Evolutionary conservation across 176 grass and related monocot species (phyloP).

Genomic region (Phyllostachys edulis): DNA sequence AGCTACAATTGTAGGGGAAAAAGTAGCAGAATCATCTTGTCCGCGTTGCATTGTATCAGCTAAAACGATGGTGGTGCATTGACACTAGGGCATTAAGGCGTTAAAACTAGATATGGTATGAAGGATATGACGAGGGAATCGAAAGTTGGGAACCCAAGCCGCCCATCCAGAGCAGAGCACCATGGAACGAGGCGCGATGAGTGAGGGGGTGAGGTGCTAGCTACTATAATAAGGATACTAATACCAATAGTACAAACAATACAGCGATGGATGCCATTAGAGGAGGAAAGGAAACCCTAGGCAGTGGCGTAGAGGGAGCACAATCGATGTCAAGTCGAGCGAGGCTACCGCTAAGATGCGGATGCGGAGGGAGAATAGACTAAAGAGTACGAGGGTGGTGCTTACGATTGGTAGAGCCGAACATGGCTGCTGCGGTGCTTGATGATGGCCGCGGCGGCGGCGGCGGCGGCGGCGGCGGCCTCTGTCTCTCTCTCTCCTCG

Average conservation of each 20-base stretch:
- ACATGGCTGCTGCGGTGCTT: slow-evolving; percentile 37
- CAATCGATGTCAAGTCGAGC: not conserved
- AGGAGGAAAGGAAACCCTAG: not conserved
- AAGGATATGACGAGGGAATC: not conserved
- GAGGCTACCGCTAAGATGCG: not conserved
- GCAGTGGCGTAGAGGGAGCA: not conserved
- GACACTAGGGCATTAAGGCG: not conserved
- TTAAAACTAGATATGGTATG: not conserved
- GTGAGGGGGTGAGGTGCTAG: not conserved
- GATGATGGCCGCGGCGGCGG: too few relatives aligned
- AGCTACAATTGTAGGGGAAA: not conserved
- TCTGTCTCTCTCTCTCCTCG: too few relatives aligned
- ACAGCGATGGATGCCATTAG: not conserved
- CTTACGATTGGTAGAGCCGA: slow-evolving; percentile 62
- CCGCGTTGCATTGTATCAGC: not conserved
- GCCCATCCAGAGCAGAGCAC: not conserved
- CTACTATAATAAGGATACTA: not conserved
- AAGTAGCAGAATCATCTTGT: not conserved
- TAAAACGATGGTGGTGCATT: not conserved
- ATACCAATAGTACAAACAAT: not conserved
- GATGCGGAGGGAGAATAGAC: not conserved
- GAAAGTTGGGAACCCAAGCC: not conserved
- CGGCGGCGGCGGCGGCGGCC: too few relatives aligned
- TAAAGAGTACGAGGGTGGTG: not conserved
- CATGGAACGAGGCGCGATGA: not conserved